Evolutionary conservation across 106 monocot species (phyloP).

Genomic region (Dactylorhiza incarnata): DNA sequence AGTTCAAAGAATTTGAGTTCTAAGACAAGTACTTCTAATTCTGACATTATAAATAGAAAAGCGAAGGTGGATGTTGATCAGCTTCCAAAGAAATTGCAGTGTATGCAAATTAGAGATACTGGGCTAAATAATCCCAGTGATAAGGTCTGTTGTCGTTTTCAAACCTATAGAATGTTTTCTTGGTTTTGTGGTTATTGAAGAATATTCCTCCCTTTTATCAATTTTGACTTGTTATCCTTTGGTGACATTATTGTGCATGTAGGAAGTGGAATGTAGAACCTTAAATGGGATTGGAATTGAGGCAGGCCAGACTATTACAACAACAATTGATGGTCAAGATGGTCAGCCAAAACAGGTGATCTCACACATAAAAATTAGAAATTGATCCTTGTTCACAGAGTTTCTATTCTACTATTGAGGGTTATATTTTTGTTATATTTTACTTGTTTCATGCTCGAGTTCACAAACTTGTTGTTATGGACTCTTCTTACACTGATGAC

Average conservation of each 20-base stretch:
- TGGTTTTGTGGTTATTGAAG: neutral
- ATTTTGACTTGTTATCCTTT: neutral
- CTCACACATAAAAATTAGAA: neutral
- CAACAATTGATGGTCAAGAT: constrained; percentile 39
- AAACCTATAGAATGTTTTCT: neutral
- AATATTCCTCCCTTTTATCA: neutral
- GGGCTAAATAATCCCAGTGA: constrained; percentile 13
- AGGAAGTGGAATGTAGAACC: constrained; percentile 20
- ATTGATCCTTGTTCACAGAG: neutral
- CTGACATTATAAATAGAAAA: constrained; percentile 1
- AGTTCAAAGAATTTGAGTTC: constrained; percentile 12
- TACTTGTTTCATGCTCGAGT: neutral
- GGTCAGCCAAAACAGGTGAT: constrained; percentile 49
- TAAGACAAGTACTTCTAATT: constrained; percentile 20
- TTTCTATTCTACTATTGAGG: neutral
- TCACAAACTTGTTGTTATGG: neutral
- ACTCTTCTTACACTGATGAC: neutral
- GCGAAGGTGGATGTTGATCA: constrained; percentile 18
- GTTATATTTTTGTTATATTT: neutral
- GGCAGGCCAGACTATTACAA: constrained; percentile 44
- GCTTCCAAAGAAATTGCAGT: constrained; percentile 32
- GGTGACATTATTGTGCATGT: neutral
- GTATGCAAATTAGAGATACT: constrained; percentile 28
- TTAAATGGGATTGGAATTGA: constrained; percentile 40
- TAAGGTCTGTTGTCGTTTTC: constrained; percentile 10